Base-by-base conservation (phyloP, 2,329 filamentous ascomycete genomes). In the Colletotrichum ledebouriae region DNA sequence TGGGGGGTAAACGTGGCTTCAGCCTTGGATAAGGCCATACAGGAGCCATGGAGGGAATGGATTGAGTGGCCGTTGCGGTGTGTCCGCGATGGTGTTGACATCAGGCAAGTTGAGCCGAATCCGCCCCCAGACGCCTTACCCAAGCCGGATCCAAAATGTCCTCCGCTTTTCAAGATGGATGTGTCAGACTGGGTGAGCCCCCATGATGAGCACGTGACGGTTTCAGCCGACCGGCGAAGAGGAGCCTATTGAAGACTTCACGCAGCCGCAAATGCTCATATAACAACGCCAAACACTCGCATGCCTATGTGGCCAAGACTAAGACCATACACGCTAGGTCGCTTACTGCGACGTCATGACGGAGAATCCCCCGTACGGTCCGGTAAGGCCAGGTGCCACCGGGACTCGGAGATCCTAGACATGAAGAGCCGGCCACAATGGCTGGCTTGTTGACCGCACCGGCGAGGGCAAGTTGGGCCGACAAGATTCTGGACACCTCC, bases 21-120 rank as follows among this genome's bases (percentile, higher is more conserved):
- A 3, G 34, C 49, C 17, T 37, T 68, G 49, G 61, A 68, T 12
- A 59, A 65, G 12, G 56, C 66, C 17, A 68, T 68, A 11, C 66
- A 68, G 42, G 66, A 65, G n/a, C 66, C 66, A 12, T 68, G 66
- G 66, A 59, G 42, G 17, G 66, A 66, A 11, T 68, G 66, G 66
- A 66, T 68, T 2, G 41, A 68, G n/a, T 65, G 66, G 66, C 66
- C 66, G 9, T 15, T 68, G 61, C 17, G 55, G 41, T 68, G 66
- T 22, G 64, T 68, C 9, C 66, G 61, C 7, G 66, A 68, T 4
- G 66, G 55, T 12, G 22, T 55, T n/a, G 66, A 68, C 11, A 68
- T 68, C 20, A 55, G 61, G 39, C 17, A 50, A 15, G 55, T 34
- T 15, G 61, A 56, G 20, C 55, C 61, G 7, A 22, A 37, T 6